These are phyloP conservation scores for Trichoderma sp. DNA, from an alignment of 2,329 filamentous ascomycete genomes.

Conservation along the genomic window DNA sequence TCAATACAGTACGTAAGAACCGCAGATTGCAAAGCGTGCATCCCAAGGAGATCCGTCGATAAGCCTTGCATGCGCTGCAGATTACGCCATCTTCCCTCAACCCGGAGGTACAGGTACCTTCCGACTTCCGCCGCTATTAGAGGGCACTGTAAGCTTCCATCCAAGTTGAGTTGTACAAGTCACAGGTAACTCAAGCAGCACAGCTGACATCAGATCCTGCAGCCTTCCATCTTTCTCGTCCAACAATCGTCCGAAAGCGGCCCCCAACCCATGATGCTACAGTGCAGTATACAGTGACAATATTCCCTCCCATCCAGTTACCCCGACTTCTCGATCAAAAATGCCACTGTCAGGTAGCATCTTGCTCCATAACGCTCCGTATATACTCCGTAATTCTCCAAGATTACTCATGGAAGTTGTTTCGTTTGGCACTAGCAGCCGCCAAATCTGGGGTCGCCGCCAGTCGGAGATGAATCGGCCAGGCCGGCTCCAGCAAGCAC, in stretches of 20 bases:
- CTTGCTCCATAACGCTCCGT: neutral
- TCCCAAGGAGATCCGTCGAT: neutral
- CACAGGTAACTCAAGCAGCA: constrained; percentile 6
- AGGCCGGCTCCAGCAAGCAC: neutral
- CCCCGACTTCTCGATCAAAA: neutral
- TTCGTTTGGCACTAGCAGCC: neutral
- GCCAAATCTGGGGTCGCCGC: constrained; percentile 1
- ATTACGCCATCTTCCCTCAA: neutral
- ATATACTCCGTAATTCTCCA: neutral
- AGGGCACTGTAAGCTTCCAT: too few species aligned
- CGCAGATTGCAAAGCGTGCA: neutral
- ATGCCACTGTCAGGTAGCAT: neutral
- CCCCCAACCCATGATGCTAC: neutral
- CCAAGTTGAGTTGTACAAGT: too few species aligned
- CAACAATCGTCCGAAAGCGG: neutral
- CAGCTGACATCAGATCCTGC: constrained; percentile 18
- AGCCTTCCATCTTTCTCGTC: neutral
- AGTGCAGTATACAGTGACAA: too few species aligned
- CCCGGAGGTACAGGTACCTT: neutral
- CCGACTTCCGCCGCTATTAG: neutral
- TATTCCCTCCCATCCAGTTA: neutral
- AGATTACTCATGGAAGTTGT: neutral
- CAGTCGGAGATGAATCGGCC: constrained; percentile 7
- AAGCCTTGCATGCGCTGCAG: neutral
- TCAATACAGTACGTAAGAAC: neutral